A percentile compares a stretch with the other conserved stretches of the same genome.
Conservation (phyloP, 305 asterid genomes). For the Euphrasia arctica region DNA sequence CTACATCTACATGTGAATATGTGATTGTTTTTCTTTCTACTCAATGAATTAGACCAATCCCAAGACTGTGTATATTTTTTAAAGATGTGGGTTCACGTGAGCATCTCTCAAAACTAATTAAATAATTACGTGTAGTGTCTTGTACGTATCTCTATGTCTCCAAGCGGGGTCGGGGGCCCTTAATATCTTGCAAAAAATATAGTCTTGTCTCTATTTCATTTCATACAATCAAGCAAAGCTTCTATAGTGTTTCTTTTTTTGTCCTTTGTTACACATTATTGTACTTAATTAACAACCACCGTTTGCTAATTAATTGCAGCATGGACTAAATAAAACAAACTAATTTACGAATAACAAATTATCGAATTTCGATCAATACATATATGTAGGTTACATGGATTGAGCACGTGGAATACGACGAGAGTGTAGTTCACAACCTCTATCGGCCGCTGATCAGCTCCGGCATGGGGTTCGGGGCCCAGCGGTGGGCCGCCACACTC, state of each 20-base stretch:
- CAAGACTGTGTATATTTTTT: not conserved
- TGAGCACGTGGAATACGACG: slow-evolving; percentile 87
- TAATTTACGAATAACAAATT: too few relatives aligned
- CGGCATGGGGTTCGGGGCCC: slow-evolving; percentile 93
- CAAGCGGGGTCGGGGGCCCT: not conserved
- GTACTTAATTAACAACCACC: not conserved
- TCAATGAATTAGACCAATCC: not conserved
- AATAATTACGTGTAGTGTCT: not conserved
- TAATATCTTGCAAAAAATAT: not conserved
- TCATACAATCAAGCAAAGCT: not conserved
- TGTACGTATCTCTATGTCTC: not conserved
- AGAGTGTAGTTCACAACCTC: slow-evolving; percentile 61
- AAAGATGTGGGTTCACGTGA: not conserved
- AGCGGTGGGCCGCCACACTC: slow-evolving; percentile 80
- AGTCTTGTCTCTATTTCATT: slow-evolving; percentile 1
- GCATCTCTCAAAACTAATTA: slow-evolving; percentile 2
- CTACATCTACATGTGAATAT: not conserved
- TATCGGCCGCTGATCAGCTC: slow-evolving; percentile 62
- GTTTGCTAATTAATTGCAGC: too few relatives aligned
- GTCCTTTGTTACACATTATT: not conserved
- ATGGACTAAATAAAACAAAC: too few relatives aligned
- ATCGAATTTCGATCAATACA: too few relatives aligned
- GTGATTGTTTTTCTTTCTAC: not conserved
- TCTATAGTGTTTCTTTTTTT: not conserved
- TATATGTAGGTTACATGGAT: slow-evolving; percentile 79